Conservation (phyloP, 2,329 filamentous ascomycete species). For the Truncatella angustata region DNA sequence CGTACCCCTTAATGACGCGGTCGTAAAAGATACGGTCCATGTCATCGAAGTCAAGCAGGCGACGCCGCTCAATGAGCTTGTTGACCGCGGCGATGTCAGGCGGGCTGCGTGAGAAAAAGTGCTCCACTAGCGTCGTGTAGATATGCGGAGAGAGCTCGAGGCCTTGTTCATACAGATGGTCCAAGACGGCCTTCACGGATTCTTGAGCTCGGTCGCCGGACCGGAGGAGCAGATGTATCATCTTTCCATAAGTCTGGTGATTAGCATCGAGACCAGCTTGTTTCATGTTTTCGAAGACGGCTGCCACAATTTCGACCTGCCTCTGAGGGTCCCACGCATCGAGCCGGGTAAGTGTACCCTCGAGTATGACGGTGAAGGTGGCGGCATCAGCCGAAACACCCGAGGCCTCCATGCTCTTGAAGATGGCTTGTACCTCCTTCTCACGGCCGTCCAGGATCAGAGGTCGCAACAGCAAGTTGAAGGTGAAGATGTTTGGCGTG, state of each 20-base stretch:
- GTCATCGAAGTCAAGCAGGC: conserved; percentile 25
- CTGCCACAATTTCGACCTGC: conserved; percentile 49
- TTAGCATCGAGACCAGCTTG: conserved; percentile 57
- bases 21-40: conserved; percentile 49
- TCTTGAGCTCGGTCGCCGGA: conserved; percentile 37
- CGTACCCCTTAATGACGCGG: conserved; percentile 60
- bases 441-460: conserved; percentile 49
- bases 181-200: conserved; percentile 59
- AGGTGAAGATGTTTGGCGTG: conserved; percentile 56
- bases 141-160: conserved; percentile 61
- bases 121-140: conserved; percentile 70
- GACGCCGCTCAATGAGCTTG: conserved; percentile 52
- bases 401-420: conserved; percentile 57
- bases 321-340: conserved; percentile 35
- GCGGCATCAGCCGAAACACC: conserved; percentile 59
- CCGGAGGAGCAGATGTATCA: conserved; percentile 64
- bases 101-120: conserved; percentile 59
- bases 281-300: conserved; percentile 45
- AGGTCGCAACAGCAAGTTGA: conserved; percentile 67
- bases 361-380: conserved; percentile 73
- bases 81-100: conserved; percentile 62
- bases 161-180: conserved; percentile 56
- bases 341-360: conserved; percentile 49
- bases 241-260: conserved; percentile 63
- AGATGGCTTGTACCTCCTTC: conserved; percentile 48